Conservation (phyloP, 768 basidiomycete species). For the Panaeolus cyanescens region DNA sequence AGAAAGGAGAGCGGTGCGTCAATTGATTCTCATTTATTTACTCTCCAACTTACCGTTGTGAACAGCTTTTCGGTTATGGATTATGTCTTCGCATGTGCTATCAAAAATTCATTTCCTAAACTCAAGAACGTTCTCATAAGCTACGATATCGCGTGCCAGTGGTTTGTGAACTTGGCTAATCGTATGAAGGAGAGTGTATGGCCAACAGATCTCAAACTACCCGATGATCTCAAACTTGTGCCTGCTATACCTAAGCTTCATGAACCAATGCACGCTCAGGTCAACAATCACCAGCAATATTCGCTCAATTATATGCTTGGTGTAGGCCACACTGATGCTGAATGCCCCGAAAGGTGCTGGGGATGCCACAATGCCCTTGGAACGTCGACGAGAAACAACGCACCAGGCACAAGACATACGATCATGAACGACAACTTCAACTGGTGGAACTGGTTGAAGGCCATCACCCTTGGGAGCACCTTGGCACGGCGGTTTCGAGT, state of each 20-base stretch:
- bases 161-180: conserved; percentile 20
- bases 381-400: conserved; percentile 34
- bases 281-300: conserved; percentile 21
- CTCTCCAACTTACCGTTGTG: not conserved
- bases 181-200: conserved; percentile 8
- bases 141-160: conserved; percentile 35
- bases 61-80: conserved; percentile 16
- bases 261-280: conserved; percentile 21
- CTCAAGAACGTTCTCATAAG: conserved; percentile 11
- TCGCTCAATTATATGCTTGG: conserved; percentile 28
- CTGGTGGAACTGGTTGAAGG: conserved; percentile 29
- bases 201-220: not conserved
- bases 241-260: conserved; percentile 30
- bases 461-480: conserved; percentile 1
- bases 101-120: not conserved
- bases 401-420: conserved; percentile 26
- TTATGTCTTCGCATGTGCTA: conserved; percentile 6
- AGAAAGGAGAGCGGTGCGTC: conserved; percentile 27
- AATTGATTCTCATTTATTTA: not conserved
- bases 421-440: conserved; percentile 34
- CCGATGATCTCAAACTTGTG: not conserved
- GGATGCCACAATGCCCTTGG: conserved; percentile 24
- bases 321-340: conserved; percentile 29
- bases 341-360: conserved; percentile 37
- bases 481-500: conserved; percentile 5